A percentile compares a stretch with the other conserved stretches of the same genome.
Conservation (phyloP, 2,329 filamentous ascomycete species). For the Aspergillus intermedius region DNA sequence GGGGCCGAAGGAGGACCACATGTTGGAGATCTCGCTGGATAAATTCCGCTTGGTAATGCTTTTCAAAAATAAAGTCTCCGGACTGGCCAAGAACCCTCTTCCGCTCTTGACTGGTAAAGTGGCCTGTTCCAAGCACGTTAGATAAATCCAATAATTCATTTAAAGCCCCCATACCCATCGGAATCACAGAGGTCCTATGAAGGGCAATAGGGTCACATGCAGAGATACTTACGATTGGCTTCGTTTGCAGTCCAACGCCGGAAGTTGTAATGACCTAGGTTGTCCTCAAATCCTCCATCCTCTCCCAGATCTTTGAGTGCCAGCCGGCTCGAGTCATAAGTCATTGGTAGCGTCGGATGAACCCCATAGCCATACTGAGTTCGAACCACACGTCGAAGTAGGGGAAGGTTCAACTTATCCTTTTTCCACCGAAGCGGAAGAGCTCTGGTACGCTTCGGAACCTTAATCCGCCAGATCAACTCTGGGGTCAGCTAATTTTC, state of each 20-base stretch:
- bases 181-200: neutral
- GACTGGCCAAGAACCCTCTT: neutral
- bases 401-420: slow-evolving; percentile 16
- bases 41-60: neutral
- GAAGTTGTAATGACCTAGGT: slow-evolving; percentile 25
- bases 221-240: neutral
- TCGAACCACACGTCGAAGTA: slow-evolving; percentile 16
- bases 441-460: slow-evolving; percentile 12
- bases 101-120: neutral
- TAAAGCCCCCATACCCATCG: neutral
- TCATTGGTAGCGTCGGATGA: slow-evolving; percentile 18
- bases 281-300: slow-evolving; percentile 20
- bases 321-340: slow-evolving; percentile 11
- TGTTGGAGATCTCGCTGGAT: neutral
- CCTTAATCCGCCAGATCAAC: slow-evolving; percentile 18
- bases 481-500: slow-evolving; percentile 19
- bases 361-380: slow-evolving; percentile 17
- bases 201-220: neutral
- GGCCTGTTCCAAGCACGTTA: neutral
- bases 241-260: slow-evolving; percentile 10
- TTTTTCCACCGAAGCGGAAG: slow-evolving; percentile 6
- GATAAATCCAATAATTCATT: neutral
- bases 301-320: slow-evolving; percentile 17
- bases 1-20: neutral
- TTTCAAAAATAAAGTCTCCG: neutral